Conservation (phyloP, 176 grass and related monocot species). For the Cocos nucifera region DNA sequence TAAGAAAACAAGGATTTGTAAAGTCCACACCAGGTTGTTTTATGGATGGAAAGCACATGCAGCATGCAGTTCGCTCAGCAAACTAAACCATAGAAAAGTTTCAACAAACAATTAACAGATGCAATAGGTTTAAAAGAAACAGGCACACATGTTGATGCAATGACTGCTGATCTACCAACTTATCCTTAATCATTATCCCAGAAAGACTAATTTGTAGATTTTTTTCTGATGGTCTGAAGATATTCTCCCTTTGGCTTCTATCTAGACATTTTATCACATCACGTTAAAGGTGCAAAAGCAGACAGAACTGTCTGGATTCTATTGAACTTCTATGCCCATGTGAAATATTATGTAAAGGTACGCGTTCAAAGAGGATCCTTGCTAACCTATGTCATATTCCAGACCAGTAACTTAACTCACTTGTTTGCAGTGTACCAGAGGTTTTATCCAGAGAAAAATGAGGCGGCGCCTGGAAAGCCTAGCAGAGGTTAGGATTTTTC, state of each 20-base stretch:
- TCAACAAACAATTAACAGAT: too few species aligned
- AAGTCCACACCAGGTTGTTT: neutral
- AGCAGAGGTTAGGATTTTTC: slow-evolving; percentile 34
- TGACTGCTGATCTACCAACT: too few species aligned
- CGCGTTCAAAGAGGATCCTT: neutral
- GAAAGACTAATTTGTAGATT: too few species aligned
- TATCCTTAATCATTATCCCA: too few species aligned
- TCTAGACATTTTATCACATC: slow-evolving; percentile 48
- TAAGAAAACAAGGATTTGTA: neutral
- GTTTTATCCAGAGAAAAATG: slow-evolving; percentile 72
- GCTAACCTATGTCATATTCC: neutral
- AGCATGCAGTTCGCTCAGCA: too few species aligned
- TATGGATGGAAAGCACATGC: too few species aligned
- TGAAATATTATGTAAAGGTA: slow-evolving; percentile 88
- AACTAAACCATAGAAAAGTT: too few species aligned
- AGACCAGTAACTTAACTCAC: neutral
- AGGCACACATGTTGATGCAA: too few species aligned
- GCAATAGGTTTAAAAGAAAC: too few species aligned
- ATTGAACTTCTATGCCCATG: slow-evolving; percentile 69
- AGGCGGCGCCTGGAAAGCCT: slow-evolving; percentile 44
- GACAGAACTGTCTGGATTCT: slow-evolving; percentile 67
- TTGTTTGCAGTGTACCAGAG: slow-evolving; percentile 47
- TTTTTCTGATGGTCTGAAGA: too few species aligned
- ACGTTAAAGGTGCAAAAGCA: slow-evolving; percentile 41
- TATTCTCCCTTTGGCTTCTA: neutral